Base-by-base conservation (phyloP, 306 rosid genomes). In the Gastrolobium bilobum region DNA sequence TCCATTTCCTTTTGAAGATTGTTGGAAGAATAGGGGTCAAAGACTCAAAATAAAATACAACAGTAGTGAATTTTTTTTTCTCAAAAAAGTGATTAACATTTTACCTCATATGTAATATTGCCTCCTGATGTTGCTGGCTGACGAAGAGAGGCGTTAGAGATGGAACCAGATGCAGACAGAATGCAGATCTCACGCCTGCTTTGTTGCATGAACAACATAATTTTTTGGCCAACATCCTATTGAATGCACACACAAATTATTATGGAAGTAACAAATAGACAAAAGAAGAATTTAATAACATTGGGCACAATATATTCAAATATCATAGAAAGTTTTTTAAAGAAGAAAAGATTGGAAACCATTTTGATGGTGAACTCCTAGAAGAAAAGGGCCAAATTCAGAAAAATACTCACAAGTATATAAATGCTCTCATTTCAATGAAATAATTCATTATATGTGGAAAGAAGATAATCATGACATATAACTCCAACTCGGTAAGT, bases 101-200 rank as follows among this genome's bases (percentile, higher is more conserved):
- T 85, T 88, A 94, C 98, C 96, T 94, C 96, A 65, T 94, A 92
- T 15, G 98, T 70, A 71, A 94, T 78, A 79, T 80, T 90, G 83
- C 98, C 97, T 78, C 97, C 98, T 0, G 97, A 89, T 52, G 94
- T 86, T 54, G 97, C 94, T 65, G 97, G 94, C 83, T 92, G 98
- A 68, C 91, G 86, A 56, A 94, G 92, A 81, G 92, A 88, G 26
- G 90, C 97, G 84, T 84, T 90, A 67, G 93, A 89, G 77, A 94
- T 85, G 6, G 96, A 78, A 71, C 98, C 97, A 79, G 96, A 86
- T 71, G 97, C 98, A 35, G 98, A 92, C 46, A 94, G 57, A 73
- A 94, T 87, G 76, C 97, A 94, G 58, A 94, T 84, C 84, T 92
- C 98, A 48, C 90, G 90, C 88, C 86, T 88, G 76, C 88, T 87